Percentiles rank a stretch among this genome's conserved stretches.
phyloP scores from a whole-genome alignment of 306 rosid species.

The Quercus aquifolioides region DNA sequence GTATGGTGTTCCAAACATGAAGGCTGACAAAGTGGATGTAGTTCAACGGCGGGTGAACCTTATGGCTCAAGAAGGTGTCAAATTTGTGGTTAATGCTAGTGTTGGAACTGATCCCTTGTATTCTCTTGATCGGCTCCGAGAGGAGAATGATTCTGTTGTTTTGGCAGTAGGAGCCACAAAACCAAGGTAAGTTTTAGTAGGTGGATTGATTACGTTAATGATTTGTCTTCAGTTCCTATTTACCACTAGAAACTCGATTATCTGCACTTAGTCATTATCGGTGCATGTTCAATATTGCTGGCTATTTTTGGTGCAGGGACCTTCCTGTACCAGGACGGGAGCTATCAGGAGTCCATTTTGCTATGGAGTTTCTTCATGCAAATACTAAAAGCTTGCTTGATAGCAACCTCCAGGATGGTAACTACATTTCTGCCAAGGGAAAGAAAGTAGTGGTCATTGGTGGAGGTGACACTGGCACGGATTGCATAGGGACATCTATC shows the following conservation, averaged over 20 bases:
- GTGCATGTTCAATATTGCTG: neutral
- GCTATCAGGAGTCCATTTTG: conserved; percentile 87
- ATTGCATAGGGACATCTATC: conserved; percentile 94
- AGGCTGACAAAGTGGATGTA: conserved; percentile 65
- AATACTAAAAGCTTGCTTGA: conserved; percentile 99
- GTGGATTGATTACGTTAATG: neutral
- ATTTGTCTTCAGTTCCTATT: neutral
- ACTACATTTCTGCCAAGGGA: conserved; percentile 92
- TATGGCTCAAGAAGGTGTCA: conserved; percentile 82
- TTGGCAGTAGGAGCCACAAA: conserved; percentile 95
- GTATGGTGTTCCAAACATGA: conserved; percentile 99
- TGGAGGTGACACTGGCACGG: conserved; percentile 99
- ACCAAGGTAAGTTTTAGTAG: conserved; percentile 62
- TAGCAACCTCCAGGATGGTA: conserved; percentile 74
- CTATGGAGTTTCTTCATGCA: conserved; percentile 95
- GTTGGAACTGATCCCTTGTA: conserved; percentile 71
- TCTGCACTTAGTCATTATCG: neutral
- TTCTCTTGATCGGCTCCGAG: conserved; percentile 66
- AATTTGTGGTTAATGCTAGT: conserved; percentile 79
- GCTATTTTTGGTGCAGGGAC: conserved; percentile 53
- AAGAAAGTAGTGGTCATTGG: conserved; percentile 95
- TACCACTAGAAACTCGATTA: neutral
- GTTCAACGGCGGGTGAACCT: conserved; percentile 93
- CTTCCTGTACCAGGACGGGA: conserved; percentile 96
- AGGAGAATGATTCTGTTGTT: conserved; percentile 77